Base-by-base conservation (phyloP, 2,329 filamentous ascomycete species). In the Diaporthe sp. region DNA sequence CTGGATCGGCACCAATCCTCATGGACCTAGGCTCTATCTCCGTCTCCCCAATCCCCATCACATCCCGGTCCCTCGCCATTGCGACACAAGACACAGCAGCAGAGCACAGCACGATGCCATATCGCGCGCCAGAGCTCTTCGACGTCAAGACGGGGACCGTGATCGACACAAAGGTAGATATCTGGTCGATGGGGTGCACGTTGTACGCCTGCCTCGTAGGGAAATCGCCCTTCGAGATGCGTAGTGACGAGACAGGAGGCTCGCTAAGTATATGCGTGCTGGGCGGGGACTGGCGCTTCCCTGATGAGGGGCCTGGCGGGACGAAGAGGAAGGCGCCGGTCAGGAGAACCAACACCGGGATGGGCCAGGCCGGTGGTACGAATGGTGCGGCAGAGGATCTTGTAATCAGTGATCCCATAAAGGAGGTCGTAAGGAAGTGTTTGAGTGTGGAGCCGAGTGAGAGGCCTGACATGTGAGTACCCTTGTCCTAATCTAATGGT, bases 181-280 rank as follows among this genome's bases (percentile, higher is more conserved):
- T 99, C 77, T 99, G 97, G 97, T 97, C 94, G 22, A 86, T 99
- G 30, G 97, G 97, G 69, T 98, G 97, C 87, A 98, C 97, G n/a
- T 88, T 99, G 58, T 99, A 97, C 84, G 97, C 97, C 50, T 98
- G 97, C 81, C 89, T 99, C 13, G 95, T 98, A 37, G 97, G 97
- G 77, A 98, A 99, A 84, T 97, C 94, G 19, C 97, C 97, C 2
- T 99, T 99, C 80, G 97, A 99, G 86, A 94, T 96, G 82, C 93
- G 97, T 75, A 96, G 93, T 77, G 97, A 99, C 83, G 96, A 99
- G 86, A 98, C 97, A 0, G 97, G 97, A 77, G 97, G 97, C 58
- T 97, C 94, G 77, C 86, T 99, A 77, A 97, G 94, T 78, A 94
- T 98, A 78, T 98, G 96, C 82, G 94, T 98, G 25, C 86, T 98